These are phyloP conservation scores for Mucor racemosus DNA, from an alignment of 371 early-diverging fungal species.

Conservation along the genomic window DNA sequence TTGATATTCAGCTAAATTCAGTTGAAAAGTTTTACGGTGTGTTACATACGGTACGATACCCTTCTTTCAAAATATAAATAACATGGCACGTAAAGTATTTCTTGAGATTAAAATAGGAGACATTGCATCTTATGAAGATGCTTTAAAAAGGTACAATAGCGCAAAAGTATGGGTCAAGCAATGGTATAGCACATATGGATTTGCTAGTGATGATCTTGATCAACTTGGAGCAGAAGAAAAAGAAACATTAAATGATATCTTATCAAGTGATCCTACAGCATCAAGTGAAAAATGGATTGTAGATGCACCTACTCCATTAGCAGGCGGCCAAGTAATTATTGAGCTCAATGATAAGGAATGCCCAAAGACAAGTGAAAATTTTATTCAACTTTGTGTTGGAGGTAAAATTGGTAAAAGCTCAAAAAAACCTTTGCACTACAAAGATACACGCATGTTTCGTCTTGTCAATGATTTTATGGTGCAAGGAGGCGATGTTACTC, in stretches of 20 bases:
- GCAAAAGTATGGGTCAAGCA: slow-evolving; percentile 49
- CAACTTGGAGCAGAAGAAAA: slow-evolving; percentile 36
- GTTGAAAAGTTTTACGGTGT: too few species aligned
- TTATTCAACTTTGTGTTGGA: slow-evolving; percentile 60
- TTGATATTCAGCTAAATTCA: too few species aligned
- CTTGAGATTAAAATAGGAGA: slow-evolving; percentile 58
- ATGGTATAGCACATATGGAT: slow-evolving; percentile 52
- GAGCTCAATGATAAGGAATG: slow-evolving; percentile 53
- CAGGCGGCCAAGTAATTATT: slow-evolving; percentile 56
- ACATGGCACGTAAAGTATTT: slow-evolving; percentile 36
- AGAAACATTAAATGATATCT: slow-evolving; percentile 52
- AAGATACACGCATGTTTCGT: slow-evolving; percentile 54
- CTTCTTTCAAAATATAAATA: not conserved
- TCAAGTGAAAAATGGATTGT: slow-evolving; percentile 38
- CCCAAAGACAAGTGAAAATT: slow-evolving; percentile 71
- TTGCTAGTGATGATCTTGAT: slow-evolving; percentile 35
- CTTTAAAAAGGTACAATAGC: slow-evolving; percentile 34
- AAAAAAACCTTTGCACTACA: slow-evolving; percentile 62
- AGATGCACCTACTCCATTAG: slow-evolving; percentile 43
- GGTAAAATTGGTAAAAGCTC: slow-evolving; percentile 51
- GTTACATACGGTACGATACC: too few species aligned
- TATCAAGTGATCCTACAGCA: slow-evolving; percentile 43
- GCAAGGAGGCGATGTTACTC: slow-evolving; percentile 86
- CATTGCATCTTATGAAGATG: slow-evolving; percentile 33
- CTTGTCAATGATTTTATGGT: slow-evolving; percentile 70